Percentiles rank a stretch among this genome's conserved stretches.
phyloP scores from a whole-genome alignment of 164 flowering plant genomes.

The Magnolia kwangsiensis region DNA sequence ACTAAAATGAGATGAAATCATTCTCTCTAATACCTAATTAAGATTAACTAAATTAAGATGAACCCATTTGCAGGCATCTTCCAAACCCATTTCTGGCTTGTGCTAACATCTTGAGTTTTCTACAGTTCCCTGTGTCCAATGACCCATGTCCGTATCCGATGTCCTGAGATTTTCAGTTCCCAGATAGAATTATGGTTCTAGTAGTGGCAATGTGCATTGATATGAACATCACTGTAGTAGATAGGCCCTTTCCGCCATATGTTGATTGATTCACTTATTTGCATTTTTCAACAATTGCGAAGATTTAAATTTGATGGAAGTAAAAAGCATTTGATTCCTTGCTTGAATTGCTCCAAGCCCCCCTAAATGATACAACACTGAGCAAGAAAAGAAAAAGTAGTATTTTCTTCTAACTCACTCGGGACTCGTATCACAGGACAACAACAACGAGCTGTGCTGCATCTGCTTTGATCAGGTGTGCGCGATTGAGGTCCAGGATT shows the following conservation, averaged over 20 bases:
- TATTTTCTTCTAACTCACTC: neutral
- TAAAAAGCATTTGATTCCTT: neutral
- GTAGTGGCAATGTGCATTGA: no score
- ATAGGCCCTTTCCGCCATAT: neutral
- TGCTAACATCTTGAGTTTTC: no score
- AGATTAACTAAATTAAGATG: no score
- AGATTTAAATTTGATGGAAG: neutral
- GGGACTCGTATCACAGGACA: slow-evolving; percentile 42
- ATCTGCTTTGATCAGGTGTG: slow-evolving; percentile 94
- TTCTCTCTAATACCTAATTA: no score
- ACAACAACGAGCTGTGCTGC: slow-evolving; percentile 75
- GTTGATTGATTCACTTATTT: neutral
- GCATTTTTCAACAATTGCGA: neutral
- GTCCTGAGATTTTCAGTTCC: neutral
- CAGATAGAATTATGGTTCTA: neutral
- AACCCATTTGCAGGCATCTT: no score
- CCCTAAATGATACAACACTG: neutral
- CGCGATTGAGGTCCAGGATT: slow-evolving; percentile 83
- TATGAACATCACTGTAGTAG: no score
- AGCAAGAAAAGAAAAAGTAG: neutral
- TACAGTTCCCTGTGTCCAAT: no score
- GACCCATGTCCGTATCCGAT: no score
- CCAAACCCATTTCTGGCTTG: no score
- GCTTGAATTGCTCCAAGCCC: neutral
- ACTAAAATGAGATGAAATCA: no score